Evolutionary conservation across 768 basidiomycete genomes (phyloP), one percentile per base, ranked within the genome.

Genomic region (Boletus fagicola): DNA sequence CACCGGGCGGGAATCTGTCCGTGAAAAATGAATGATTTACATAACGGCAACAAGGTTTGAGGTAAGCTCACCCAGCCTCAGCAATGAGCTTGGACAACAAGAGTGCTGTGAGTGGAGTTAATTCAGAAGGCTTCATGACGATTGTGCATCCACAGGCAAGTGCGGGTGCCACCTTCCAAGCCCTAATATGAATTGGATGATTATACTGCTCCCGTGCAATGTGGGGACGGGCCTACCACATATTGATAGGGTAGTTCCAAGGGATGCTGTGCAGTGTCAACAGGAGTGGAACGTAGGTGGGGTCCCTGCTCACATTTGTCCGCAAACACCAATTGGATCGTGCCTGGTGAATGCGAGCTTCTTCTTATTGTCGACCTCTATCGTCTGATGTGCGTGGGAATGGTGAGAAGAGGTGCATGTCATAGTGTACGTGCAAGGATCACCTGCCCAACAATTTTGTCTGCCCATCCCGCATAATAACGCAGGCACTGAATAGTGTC

Each of bases 401-500:
- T 49, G 33, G 38, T 64, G n/a, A 59, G 49, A 22, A 16, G 38
- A 26, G 35, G 42, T 58, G 20, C 30, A 43, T 13, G 22, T 31
- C 26, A 33, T 42, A 13, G 20, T 55, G 48, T 22, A 54, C 56
- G 53, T 61, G 58, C 42, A 35, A 43, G 36, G 42, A n/a, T 63
- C 61, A 87, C 88, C 83, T 95, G 85, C 22, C 97, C 96, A 26
- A 80, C 75, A 50, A 97, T 87, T 76, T 98, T 98, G 77, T 98
- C 95, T 10, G 92, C 92, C 90, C 90, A 95, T 24, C 95, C 95
- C 39, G 93, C 95, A 68, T 94, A 97, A 75, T 98, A 97, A 49
- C 92, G 81, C 51, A 93, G 74, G 67, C 90, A 92, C 62, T 84
- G 84, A 20, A 92, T 75, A 58, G 77, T 86, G 67, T 93, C 91